These are phyloP conservation scores for Litchi chinensis DNA, from an alignment of 345 rosid genomes.

Conservation along the genomic window DNA sequence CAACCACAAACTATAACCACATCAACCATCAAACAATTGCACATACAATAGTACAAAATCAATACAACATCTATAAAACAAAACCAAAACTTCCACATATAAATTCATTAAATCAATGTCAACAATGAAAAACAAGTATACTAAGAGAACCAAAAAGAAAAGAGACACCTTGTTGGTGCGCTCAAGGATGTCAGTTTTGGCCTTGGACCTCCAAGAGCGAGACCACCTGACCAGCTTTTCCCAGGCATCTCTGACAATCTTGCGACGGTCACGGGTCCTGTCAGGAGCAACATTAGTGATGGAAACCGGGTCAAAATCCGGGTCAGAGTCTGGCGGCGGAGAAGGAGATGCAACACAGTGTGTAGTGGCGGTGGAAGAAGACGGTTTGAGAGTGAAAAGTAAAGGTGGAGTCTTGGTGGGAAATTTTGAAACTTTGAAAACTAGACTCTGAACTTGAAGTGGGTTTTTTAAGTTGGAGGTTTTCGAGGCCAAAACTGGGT, in stretches of 20 bases:
- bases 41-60: neutral
- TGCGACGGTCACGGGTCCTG: constrained; percentile 53
- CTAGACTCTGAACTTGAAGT: constrained; percentile 20
- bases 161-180: constrained; percentile 74
- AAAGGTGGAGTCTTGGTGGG: constrained; percentile 20
- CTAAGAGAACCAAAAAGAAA: neutral
- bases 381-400: constrained; percentile 6
- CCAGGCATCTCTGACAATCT: constrained; percentile 80
- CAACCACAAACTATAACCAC: neutral
- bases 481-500: constrained; percentile 2
- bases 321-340: neutral
- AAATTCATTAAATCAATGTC: neutral
- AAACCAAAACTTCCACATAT: neutral
- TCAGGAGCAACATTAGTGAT: constrained; percentile 25
- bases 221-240: constrained; percentile 93
- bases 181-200: constrained; percentile 71
- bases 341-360: constrained; percentile 35
- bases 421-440: constrained; percentile 25
- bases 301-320: neutral
- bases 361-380: neutral
- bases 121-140: neutral
- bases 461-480: neutral
- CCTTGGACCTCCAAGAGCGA: constrained; percentile 78
- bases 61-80: neutral
- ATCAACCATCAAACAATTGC: neutral